Evolutionary conservation across 306 rosid genomes (phyloP).

Genomic region (Carpinus fangiana): DNA sequence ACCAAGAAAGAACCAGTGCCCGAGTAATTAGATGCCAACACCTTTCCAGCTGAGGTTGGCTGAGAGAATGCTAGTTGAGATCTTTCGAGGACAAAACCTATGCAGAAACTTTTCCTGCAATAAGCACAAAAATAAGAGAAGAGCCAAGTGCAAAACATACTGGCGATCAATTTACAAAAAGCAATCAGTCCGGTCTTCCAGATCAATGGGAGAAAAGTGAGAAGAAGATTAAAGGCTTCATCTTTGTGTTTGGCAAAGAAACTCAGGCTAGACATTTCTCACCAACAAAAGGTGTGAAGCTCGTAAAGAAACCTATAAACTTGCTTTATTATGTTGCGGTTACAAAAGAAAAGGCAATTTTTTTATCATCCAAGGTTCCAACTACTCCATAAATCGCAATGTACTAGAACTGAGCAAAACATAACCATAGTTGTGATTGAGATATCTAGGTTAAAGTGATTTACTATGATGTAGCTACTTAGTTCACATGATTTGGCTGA

Average conservation of each 20-base stretch:
- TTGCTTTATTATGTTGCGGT: neutral
- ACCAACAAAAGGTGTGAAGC: neutral
- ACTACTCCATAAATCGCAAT: neutral
- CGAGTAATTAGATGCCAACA: conserved; percentile 61
- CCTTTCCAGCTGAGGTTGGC: conserved; percentile 75
- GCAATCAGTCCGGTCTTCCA: conserved; percentile 1
- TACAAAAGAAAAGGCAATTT: neutral
- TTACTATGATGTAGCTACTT: neutral
- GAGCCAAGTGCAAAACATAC: neutral
- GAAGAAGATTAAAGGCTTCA: neutral
- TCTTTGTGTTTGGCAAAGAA: neutral
- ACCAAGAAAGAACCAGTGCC: conserved; percentile 62
- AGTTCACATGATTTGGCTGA: neutral
- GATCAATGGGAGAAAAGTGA: neutral
- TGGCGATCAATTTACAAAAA: conserved; percentile 1
- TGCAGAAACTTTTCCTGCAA: conserved; percentile 66
- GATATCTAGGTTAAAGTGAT: neutral
- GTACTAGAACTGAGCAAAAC: neutral
- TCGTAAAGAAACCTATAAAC: neutral
- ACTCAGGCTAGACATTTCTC: neutral
- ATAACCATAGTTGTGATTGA: neutral
- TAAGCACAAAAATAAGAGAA: conserved; percentile 11
- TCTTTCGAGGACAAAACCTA: conserved; percentile 52
- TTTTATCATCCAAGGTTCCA: neutral
- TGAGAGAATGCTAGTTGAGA: conserved; percentile 75